Conservation (phyloP, 2,329 filamentous ascomycete species). For the Acephala macrosclerotiorum region DNA sequence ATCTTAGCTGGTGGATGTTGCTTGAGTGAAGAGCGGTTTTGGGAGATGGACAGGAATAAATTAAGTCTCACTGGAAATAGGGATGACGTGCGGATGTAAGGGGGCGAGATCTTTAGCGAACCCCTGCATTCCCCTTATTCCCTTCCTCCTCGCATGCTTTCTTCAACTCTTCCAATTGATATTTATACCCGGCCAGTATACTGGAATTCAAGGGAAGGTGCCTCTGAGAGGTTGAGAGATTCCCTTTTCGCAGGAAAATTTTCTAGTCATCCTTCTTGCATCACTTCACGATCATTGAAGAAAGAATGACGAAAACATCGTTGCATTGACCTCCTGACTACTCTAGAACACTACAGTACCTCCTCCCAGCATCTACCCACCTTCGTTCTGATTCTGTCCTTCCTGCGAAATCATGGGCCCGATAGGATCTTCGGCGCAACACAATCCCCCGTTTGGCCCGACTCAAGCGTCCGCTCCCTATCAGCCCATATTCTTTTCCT, state of each 20-base stretch:
- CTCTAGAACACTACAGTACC: too few relatives aligned
- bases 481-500: background rate
- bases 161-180: too few relatives aligned
- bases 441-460: background rate
- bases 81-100: constrained; percentile 1
- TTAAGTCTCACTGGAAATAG: background rate
- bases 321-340: too few relatives aligned
- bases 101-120: background rate
- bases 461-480: background rate
- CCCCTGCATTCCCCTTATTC: background rate
- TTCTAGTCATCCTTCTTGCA: too few relatives aligned
- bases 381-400: too few relatives aligned
- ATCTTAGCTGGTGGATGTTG: background rate
- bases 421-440: background rate
- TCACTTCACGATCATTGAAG: background rate
- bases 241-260: too few relatives aligned
- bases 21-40: background rate
- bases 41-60: too few relatives aligned
- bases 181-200: too few relatives aligned
- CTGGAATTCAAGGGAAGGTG: too few relatives aligned
- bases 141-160: background rate
- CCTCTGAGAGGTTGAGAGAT: too few relatives aligned
- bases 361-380: too few relatives aligned
- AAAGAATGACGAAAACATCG: background rate
- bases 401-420: background rate